Conservation (phyloP, 2,329 filamentous ascomycete species). For the Penicillium psychrosexuale region DNA sequence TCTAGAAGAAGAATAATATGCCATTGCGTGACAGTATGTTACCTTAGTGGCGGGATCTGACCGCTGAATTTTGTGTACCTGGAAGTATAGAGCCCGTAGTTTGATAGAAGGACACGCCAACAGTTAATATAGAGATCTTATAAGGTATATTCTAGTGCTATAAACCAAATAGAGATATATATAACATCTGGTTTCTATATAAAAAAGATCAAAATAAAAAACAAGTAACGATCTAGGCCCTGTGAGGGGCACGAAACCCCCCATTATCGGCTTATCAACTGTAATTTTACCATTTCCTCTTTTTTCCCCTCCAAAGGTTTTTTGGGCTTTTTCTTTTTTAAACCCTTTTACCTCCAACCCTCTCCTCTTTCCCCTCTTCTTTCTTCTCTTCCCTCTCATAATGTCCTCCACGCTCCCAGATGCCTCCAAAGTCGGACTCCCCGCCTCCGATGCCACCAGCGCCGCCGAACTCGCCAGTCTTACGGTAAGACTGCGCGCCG, state of each 20-base stretch:
- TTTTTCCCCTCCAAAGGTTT: slow-evolving; percentile 15
- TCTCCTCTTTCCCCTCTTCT: slow-evolving; percentile 9
- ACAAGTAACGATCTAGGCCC: not conserved
- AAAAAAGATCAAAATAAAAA: not conserved
- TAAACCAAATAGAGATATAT: not conserved
- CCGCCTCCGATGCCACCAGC: slow-evolving; percentile 47
- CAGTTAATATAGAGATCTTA: too few species aligned
- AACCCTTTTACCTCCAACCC: slow-evolving; percentile 16
- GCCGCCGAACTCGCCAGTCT: slow-evolving; percentile 59
- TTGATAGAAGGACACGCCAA: not conserved
- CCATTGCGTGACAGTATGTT: slow-evolving; percentile 8
- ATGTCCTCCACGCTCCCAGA: slow-evolving; percentile 41
- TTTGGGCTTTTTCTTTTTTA: slow-evolving; percentile 20
- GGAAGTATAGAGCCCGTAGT: not conserved
- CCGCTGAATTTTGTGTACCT: not conserved
- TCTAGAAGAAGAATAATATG: slow-evolving; percentile 1
- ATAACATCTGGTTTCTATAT: not conserved
- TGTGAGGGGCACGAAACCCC: slow-evolving; percentile 1
- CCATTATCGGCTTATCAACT: slow-evolving; percentile 9
- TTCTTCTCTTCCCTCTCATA: slow-evolving; percentile 26
- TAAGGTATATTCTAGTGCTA: not conserved
- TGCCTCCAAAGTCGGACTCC: slow-evolving; percentile 44
- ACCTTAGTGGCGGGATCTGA: not conserved
- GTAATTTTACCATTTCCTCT: slow-evolving; percentile 10
- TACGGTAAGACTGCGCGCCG: slow-evolving; percentile 65